Evolutionary conservation across 495 filamentous ascomycete species (phyloP), one percentile per base, ranked within the genome.

Genomic region (Eremomyces bilateralis): DNA sequence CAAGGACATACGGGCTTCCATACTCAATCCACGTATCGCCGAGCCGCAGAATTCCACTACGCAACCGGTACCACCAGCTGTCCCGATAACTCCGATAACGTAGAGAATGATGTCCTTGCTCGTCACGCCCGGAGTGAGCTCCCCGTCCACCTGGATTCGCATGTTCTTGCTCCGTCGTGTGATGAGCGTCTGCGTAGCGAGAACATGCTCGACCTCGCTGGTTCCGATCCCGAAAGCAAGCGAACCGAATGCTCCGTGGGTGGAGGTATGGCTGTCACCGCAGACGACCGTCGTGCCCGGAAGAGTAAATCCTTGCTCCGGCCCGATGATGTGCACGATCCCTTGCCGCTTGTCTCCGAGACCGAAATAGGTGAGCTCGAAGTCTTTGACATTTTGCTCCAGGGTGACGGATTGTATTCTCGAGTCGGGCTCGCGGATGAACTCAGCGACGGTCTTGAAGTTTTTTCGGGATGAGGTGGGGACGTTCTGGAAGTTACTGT

Each of bases 251-350:
- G 88, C 88, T 46, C 88, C 88, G 60, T 97, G 85, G 24, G 88
- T 97, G 15, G 84, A 93, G 8, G 88, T 97, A 56, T 97, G 88
- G 41, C 76, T 84, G 65, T 97, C 88, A 48, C 88, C 88, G 51
- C 88, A 97, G 41, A 97, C 88, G 19, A 97, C 78, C 13, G 88
- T 97, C 22, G 88, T 94, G 38, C 84, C 88, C 5, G 88, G 88
- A 13, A 97, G 76, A 24, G 88, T 97, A 64, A 97, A 97, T 41
- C 88, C 88, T 55, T 97, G 88, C 64, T 97, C 88, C 27, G 88
- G 88, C n/a, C 88, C 88, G 45, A 97, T 93, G 49, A 97, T 77
- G 56, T 97, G 88, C 28, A 97, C 88, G 50, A 97, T 97, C 44
- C 88, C 88, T 61, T 97, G 88, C 20, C 88, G 69, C 63, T 91